phyloP scores from a whole-genome alignment of 176 grass and related monocot genomes.

The Musa beccarii region DNA sequence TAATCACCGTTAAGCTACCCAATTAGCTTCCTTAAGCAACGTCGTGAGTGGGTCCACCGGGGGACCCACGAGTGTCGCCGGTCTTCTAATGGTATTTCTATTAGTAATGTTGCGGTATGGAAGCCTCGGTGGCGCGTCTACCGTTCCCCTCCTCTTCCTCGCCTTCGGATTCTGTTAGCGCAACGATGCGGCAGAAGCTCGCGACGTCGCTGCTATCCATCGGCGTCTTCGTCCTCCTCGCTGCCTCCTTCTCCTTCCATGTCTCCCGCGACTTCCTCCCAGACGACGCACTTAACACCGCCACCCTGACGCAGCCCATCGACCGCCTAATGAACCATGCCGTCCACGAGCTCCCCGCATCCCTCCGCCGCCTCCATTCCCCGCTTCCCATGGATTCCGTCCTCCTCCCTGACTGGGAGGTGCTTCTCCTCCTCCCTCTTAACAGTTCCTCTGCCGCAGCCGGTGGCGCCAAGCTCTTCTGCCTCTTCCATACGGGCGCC shows the following conservation, averaged over 20 bases:
- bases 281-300: neutral
- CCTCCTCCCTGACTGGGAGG: slow-evolving; percentile 61
- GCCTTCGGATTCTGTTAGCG: neutral
- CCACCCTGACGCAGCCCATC: neutral
- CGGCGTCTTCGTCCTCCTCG: neutral
- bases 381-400: slow-evolving; percentile 10
- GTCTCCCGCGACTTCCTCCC: neutral
- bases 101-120: no score
- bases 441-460: neutral
- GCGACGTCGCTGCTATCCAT: neutral
- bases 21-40: no score
- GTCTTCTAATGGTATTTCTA: no score
- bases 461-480: slow-evolving; percentile 15
- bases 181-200: neutral
- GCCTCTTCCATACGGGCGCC: slow-evolving; percentile 30
- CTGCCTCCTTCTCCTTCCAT: neutral
- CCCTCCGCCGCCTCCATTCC: neutral
- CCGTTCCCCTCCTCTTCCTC: neutral
- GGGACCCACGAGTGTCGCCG: no score
- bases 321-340: neutral
- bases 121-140: no score
- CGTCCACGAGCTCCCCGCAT: neutral
- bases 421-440: slow-evolving; percentile 35
- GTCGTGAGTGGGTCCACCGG: no score
- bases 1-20: no score